phyloP scores from a whole-genome alignment of 805 yeast genomes.

The Scheffersomyces lignosus region DNA sequence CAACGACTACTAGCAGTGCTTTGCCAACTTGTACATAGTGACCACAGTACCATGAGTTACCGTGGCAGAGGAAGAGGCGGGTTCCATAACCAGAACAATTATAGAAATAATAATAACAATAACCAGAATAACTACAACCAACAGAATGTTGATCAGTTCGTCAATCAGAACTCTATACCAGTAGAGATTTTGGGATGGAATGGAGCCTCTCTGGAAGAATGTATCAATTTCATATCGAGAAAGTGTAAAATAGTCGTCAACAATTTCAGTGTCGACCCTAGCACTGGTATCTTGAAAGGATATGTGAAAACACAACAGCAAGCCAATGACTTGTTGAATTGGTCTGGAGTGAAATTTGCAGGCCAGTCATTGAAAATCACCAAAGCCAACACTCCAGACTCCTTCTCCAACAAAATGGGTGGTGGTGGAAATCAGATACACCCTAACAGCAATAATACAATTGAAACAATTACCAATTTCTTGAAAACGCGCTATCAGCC shows the following conservation, averaged over 20 bases:
- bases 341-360: conserved; percentile 82
- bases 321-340: conserved; percentile 56
- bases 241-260: conserved; percentile 58
- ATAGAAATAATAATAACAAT: conserved; percentile 12
- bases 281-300: conserved; percentile 54
- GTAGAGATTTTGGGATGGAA: conserved; percentile 81
- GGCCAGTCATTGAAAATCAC: conserved; percentile 63
- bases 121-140: conserved; percentile 13
- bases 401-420: conserved; percentile 13
- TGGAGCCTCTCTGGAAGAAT: conserved; percentile 68
- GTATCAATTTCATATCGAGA: conserved; percentile 67
- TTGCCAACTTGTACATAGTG: neutral
- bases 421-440: conserved; percentile 3
- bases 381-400: conserved; percentile 21
- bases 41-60: conserved; percentile 32
- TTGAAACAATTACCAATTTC: conserved; percentile 61
- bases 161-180: conserved; percentile 37
- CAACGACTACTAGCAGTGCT: neutral
- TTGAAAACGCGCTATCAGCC: conserved; percentile 68
- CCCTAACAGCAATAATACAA: conserved; percentile 40
- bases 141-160: conserved; percentile 27
- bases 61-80: conserved; percentile 33
- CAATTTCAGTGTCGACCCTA: conserved; percentile 53
- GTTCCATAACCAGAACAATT: conserved; percentile 10
- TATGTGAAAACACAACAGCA: conserved; percentile 54